Conservation (phyloP, 2,329 filamentous ascomycete species). For the Diaporthe amygdali region DNA sequence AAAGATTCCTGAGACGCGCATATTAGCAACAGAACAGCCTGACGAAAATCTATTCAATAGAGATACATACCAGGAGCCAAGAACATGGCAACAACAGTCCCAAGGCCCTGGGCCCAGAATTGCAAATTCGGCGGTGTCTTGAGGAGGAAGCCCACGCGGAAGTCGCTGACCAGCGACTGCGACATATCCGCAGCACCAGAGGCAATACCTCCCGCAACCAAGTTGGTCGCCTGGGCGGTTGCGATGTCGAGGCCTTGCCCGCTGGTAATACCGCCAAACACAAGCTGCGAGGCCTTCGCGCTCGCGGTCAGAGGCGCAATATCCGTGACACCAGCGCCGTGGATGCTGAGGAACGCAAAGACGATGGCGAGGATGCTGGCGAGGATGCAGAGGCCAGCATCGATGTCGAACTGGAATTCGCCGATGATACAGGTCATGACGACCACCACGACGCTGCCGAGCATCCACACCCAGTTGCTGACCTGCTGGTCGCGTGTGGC, state of each 20-base stretch:
- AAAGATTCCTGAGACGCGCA: background rate
- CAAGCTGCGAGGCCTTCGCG: slow-evolving; percentile 71
- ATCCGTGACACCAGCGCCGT: slow-evolving; percentile 64
- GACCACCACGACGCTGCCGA: slow-evolving; percentile 54
- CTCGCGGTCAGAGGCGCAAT: slow-evolving; percentile 70
- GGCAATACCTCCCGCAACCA: slow-evolving; percentile 65
- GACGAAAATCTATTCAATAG: slow-evolving; percentile 56
- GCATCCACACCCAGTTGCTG: slow-evolving; percentile 57
- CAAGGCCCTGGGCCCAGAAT: slow-evolving; percentile 62
- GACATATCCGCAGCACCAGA: slow-evolving; percentile 60
- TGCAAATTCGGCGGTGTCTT: slow-evolving; percentile 68
- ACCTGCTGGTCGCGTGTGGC: slow-evolving; percentile 52
- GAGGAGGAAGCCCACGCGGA: slow-evolving; percentile 71
- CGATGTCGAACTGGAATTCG: slow-evolving; percentile 58
- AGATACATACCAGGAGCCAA: slow-evolving; percentile 71
- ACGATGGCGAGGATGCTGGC: slow-evolving; percentile 63
- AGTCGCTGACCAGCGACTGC: slow-evolving; percentile 63
- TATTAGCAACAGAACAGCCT: background rate
- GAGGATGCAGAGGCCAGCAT: slow-evolving; percentile 60
- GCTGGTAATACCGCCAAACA: slow-evolving; percentile 69
- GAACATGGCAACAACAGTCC: slow-evolving; percentile 65
- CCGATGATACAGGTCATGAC: slow-evolving; percentile 56
- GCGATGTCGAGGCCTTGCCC: slow-evolving; percentile 53
- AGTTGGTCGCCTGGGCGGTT: slow-evolving; percentile 67
- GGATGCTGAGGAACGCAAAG: slow-evolving; percentile 66